Conservation (phyloP, 2,329 filamentous ascomycete species). For the Botrytis sinoallii region DNA sequence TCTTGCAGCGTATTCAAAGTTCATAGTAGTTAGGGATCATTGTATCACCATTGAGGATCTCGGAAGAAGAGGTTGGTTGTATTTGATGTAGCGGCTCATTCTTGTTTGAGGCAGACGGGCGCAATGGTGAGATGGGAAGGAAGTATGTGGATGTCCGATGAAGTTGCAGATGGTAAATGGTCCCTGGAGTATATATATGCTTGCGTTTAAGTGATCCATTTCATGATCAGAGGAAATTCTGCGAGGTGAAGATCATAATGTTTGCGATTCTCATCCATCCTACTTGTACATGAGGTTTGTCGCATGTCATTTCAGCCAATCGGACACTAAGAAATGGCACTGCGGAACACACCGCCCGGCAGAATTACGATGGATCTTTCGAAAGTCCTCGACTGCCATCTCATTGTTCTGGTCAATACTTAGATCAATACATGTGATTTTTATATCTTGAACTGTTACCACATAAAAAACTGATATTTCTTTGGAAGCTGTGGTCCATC, state of each 20-base stretch:
- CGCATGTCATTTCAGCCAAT: neutral
- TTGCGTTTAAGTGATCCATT: neutral
- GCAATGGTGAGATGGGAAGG: neutral
- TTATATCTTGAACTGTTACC: neutral
- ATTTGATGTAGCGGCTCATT: constrained; percentile 45
- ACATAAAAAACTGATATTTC: neutral
- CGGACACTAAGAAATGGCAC: neutral
- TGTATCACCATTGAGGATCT: too few relatives aligned
- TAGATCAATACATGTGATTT: neutral
- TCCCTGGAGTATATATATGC: neutral
- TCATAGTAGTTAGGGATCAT: too few relatives aligned
- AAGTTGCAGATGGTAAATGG: neutral
- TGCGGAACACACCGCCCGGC: constrained; percentile 8
- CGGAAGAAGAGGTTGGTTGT: neutral
- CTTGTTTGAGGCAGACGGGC: neutral
- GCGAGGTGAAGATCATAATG: neutral
- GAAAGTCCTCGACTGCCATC: neutral
- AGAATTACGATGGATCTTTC: constrained; percentile 1
- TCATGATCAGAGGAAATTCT: neutral
- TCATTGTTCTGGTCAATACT: neutral
- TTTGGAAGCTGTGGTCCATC: accelerated
- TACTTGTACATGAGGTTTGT: neutral
- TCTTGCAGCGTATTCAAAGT: too few relatives aligned
- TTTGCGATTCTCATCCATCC: neutral
- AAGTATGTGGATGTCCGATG: neutral